These are phyloP conservation scores for Solanum rostratum DNA, from an alignment of 257 asterid species.

Conservation along the genomic window DNA sequence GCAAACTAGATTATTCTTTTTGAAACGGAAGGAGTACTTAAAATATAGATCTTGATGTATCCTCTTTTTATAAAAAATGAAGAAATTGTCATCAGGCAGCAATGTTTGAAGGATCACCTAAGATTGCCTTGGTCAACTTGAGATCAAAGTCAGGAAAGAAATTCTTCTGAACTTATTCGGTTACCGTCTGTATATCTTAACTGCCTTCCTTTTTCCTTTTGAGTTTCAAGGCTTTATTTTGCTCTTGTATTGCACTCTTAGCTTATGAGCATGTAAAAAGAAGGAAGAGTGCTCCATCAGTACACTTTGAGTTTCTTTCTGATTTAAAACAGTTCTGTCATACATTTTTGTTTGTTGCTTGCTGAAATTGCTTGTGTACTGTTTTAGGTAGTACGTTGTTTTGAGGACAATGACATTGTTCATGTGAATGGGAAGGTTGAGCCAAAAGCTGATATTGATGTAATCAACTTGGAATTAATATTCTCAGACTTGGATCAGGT, in stretches of 20 bases:
- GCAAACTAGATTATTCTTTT: too few species aligned
- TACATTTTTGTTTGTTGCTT: background rate
- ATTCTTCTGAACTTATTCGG: background rate
- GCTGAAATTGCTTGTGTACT: background rate
- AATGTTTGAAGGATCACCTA: background rate
- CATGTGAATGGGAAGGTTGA: conserved; percentile 91
- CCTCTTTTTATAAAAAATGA: background rate
- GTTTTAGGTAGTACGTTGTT: conserved; percentile 85
- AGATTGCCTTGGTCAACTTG: background rate
- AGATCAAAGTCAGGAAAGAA: background rate
- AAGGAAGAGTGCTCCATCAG: background rate
- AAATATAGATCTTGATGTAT: background rate
- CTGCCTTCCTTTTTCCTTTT: background rate
- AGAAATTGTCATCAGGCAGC: background rate
- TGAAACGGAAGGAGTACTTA: too few species aligned
- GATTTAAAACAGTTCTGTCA: background rate
- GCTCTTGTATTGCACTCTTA: background rate
- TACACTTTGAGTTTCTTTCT: background rate
- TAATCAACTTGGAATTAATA: conserved; percentile 82
- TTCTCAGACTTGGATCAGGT: conserved; percentile 98
- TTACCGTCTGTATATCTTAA: background rate
- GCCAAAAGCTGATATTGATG: conserved; percentile 87
- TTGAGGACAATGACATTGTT: conserved; percentile 94
- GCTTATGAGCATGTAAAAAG: background rate
- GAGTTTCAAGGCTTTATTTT: background rate